phyloP scores from a whole-genome alignment of 225 moss, liverwort and hornwort genomes.

The Marchantia polymorpha region DNA sequence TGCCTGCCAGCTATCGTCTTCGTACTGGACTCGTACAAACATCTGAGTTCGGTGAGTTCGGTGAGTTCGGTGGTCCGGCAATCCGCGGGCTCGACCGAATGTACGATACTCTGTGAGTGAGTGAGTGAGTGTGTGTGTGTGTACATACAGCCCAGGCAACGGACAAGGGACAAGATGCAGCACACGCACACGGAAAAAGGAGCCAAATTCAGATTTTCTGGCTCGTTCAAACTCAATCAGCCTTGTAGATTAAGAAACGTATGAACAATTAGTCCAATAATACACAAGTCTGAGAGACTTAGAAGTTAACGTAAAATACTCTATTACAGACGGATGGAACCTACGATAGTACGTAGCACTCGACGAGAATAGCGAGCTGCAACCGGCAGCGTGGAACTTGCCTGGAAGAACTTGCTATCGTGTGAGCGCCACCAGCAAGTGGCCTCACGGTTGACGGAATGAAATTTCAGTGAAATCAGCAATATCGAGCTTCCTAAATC shows the following conservation, averaged over 20 bases:
- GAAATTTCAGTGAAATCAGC: conserved; percentile 7
- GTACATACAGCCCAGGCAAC: not conserved
- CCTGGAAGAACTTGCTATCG: conserved; percentile 1
- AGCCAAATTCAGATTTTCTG: not conserved
- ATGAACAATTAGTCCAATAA: not conserved
- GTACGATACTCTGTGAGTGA: too few relatives aligned
- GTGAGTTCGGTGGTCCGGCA: too few relatives aligned
- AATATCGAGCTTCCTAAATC: not conserved
- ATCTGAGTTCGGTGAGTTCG: too few relatives aligned
- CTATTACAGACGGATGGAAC: not conserved
- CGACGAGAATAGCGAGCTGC: not conserved
- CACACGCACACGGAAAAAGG: not conserved
- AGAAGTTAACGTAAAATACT: not conserved
- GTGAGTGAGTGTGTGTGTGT: too few relatives aligned
- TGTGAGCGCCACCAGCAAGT: not conserved
- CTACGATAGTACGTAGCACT: not conserved
- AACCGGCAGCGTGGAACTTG: not conserved
- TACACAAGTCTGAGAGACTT: conserved; percentile 5
- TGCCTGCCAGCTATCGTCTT: too few relatives aligned
- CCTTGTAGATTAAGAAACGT: not conserved
- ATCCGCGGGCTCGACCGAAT: too few relatives aligned
- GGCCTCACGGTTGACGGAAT: not conserved
- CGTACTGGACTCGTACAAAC: too few relatives aligned
- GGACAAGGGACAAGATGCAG: not conserved
- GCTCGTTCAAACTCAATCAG: not conserved